Conservation (phyloP, 2,329 filamentous ascomycete species). For the Penicillium expansum region DNA sequence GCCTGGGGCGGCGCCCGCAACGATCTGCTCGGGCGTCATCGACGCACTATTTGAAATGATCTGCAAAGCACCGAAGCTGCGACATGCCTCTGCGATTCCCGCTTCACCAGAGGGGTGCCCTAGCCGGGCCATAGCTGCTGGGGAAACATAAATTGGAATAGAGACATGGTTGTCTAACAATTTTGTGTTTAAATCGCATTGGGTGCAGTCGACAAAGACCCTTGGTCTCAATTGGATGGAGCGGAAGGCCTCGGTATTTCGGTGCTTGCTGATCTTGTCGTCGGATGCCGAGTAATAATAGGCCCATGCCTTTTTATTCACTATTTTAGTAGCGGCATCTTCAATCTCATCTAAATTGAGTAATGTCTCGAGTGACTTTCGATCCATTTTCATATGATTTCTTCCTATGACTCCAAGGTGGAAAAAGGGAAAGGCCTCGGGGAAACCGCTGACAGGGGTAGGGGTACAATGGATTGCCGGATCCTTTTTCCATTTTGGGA, state of each 20-base stretch:
- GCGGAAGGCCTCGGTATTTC: slow-evolving; percentile 15
- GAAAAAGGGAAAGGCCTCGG: background rate
- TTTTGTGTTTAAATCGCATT: slow-evolving; percentile 68
- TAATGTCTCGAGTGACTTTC: slow-evolving; percentile 56
- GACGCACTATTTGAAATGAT: slow-evolving; percentile 84
- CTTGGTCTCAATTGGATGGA: slow-evolving; percentile 79
- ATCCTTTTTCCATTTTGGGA: background rate
- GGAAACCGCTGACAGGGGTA: background rate
- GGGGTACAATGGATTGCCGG: background rate
- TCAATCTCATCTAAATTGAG: slow-evolving; percentile 89
- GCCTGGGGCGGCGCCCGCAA: slow-evolving; percentile 58
- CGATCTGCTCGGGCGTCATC: slow-evolving; percentile 84
- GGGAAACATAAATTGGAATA: slow-evolving; percentile 75
- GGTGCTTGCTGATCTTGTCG: slow-evolving; percentile 58
- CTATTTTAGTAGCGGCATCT: slow-evolving; percentile 68
- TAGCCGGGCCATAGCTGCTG: slow-evolving; percentile 83
- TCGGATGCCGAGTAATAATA: slow-evolving; percentile 90
- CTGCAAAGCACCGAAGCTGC: slow-evolving; percentile 71
- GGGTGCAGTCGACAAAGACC: slow-evolving; percentile 78
- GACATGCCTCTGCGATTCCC: slow-evolving; percentile 75
- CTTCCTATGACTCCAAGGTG: background rate
- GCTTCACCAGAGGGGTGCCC: slow-evolving; percentile 79
- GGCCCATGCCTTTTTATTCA: slow-evolving; percentile 79
- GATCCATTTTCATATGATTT: background rate
- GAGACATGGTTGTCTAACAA: slow-evolving; percentile 69